Base-by-base conservation (phyloP, 345 rosid genomes). In the Eutrema japonicum region DNA sequence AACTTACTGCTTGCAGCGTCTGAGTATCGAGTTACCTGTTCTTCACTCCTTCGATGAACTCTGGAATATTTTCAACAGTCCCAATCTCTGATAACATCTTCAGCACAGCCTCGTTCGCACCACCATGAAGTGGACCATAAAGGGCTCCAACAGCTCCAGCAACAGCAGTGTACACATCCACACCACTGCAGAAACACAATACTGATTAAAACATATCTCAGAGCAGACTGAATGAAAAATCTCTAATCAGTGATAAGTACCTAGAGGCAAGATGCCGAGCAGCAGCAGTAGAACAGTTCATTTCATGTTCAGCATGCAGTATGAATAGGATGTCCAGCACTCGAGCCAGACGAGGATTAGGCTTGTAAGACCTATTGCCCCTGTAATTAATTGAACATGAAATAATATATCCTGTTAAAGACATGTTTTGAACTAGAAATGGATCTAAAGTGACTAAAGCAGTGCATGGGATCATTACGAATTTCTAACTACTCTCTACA, bases 111-210 rank as follows among this genome's bases (percentile, higher is more conserved):
- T 92, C 99, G 74, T 86, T 84, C 32, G 99, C 97, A 10, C 97
- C 99, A 46, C 99, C 99, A 78, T 95, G 99, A 79, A 95, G 97
- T 51, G 96, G 98, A 63, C 99, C 98, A 70, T 87, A 90, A 6
- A 95, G 61, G 29, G 97, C 98, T 72, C 96, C 97, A 79, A 90
- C 87, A 69, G 96, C 98, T 80, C 99, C 98, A 54, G 97, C 82
- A 73, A 95, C 87, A 64, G 96, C 92, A 29, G 96, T 87, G 80
- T 85, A 95, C 52, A 92, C 96, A 80, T 92, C 92, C 80, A 86
- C 97, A 75, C 98, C 94, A 82, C 98, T 95, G 79, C 77, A 84
- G 1, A 57, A 78, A 33, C 60, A 32, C 73, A 13, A 7, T 8
- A 26, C 51, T 46, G 40, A 53, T 47, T 42, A 32, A 33, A 51